Conservation (phyloP, 108 stramenopile genomes). For the Cyclotella distinguenda region DNA sequence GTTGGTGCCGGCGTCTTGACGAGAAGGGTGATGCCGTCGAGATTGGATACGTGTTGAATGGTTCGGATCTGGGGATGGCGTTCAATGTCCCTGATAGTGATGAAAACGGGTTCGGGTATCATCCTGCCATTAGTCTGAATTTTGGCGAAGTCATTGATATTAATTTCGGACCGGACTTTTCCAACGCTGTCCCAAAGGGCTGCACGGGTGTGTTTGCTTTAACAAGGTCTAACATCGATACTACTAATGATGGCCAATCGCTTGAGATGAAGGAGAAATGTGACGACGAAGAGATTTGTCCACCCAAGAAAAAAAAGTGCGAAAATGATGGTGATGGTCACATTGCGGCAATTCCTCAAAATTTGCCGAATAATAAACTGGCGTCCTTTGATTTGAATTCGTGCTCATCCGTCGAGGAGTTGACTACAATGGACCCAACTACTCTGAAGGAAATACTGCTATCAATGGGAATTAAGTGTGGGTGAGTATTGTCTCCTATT, state of each 20-base stretch:
- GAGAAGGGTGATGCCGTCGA: slow-evolving; percentile 1
- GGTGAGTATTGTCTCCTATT: slow-evolving; percentile 31
- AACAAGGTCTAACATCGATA: slow-evolving; percentile 6
- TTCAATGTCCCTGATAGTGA: slow-evolving; percentile 31
- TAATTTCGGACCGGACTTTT: slow-evolving; percentile 43
- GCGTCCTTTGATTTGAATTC: slow-evolving; percentile 55
- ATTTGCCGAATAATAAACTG: neutral
- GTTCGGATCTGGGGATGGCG: slow-evolving; percentile 59
- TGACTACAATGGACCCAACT: slow-evolving; percentile 80
- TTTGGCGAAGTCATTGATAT: slow-evolving; percentile 68
- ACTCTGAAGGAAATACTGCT: slow-evolving; percentile 83
- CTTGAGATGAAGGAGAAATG: neutral
- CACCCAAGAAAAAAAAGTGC: slow-evolving; percentile 20
- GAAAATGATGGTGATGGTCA: slow-evolving; percentile 6
- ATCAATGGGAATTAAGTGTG: slow-evolving; percentile 90
- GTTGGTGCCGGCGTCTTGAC: slow-evolving; percentile 33
- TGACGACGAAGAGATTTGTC: slow-evolving; percentile 8
- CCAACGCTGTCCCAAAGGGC: slow-evolving; percentile 4
- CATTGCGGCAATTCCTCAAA: neutral
- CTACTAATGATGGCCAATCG: slow-evolving; percentile 10
- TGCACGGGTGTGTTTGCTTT: slow-evolving; percentile 51
- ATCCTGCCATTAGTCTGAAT: slow-evolving; percentile 79
- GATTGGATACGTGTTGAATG: slow-evolving; percentile 78
- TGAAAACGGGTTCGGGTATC: slow-evolving; percentile 25
- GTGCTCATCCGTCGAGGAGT: slow-evolving; percentile 53